A percentile compares a stretch with the other conserved stretches of the same genome.
These are phyloP conservation scores for Melaleuca alternifolia DNA, from an alignment of 345 rosid species.

Conservation along the genomic window DNA sequence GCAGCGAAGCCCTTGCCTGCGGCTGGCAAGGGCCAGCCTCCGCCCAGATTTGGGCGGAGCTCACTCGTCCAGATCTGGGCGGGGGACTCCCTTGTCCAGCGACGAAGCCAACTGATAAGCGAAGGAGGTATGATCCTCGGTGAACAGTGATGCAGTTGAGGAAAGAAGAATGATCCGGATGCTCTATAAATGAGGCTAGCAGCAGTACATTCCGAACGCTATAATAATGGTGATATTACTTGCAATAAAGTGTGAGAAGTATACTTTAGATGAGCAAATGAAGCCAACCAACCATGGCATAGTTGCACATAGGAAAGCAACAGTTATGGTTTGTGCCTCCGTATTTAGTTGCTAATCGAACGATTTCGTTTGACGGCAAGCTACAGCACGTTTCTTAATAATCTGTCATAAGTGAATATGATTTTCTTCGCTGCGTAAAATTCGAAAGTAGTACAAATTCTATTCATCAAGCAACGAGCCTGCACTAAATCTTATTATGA, in stretches of 20 bases:
- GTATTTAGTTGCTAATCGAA: neutral
- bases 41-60: no score
- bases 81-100: no score
- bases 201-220: neutral
- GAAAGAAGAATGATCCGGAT: neutral
- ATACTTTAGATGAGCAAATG: neutral
- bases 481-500: no score
- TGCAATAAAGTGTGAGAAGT: neutral
- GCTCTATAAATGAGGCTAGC: neutral
- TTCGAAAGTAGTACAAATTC: neutral
- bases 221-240: no score
- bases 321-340: rapidly evolving
- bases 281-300: neutral
- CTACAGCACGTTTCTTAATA: neutral
- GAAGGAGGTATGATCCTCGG: neutral
- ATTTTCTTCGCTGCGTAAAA: neutral
- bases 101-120: neutral
- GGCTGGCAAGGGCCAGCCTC: no score
- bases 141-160: neutral
- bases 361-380: neutral
- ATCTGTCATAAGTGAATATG: neutral
- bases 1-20: no score
- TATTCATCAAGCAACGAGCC: neutral
- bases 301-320: neutral
- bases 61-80: no score